These are phyloP conservation scores for Penicillium pancosmium DNA, from an alignment of 495 filamentous ascomycete genomes.

Conservation along the genomic window DNA sequence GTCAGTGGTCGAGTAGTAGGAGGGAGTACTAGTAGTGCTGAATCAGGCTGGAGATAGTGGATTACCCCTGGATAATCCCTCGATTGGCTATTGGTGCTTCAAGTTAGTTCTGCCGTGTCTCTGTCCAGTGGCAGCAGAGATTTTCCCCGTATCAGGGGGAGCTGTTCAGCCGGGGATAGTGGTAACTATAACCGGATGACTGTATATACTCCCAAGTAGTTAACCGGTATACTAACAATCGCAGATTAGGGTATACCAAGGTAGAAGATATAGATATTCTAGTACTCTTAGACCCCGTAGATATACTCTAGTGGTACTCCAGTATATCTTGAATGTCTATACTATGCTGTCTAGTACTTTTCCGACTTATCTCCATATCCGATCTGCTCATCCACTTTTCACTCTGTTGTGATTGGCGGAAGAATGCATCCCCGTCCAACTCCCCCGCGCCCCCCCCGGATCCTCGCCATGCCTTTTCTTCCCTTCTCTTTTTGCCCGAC, in stretches of 20 bases:
- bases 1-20: no score
- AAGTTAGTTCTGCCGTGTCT: slow-evolving; percentile 13
- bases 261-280: no score
- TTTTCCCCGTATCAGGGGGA: slow-evolving; percentile 33
- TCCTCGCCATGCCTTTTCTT: slow-evolving; percentile 14
- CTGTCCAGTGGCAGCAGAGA: slow-evolving; percentile 4
- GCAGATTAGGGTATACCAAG: no score
- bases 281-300: no score
- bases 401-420: slow-evolving; percentile 41
- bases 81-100: slow-evolving; percentile 6
- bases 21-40: no score
- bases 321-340: background rate
- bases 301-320: no score
- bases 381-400: background rate
- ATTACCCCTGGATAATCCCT: background rate
- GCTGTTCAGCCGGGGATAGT: background rate
- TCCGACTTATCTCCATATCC: background rate
- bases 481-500: slow-evolving; percentile 7
- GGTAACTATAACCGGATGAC: no score
- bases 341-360: background rate
- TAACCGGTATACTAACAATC: no score
- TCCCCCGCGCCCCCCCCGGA: slow-evolving; percentile 25
- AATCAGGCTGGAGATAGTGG: background rate
- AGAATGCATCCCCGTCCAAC: slow-evolving; percentile 31
- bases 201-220: no score